These are phyloP conservation scores for Seiridium unicorne DNA, from an alignment of 2,329 filamentous ascomycete genomes.

Conservation along the genomic window DNA sequence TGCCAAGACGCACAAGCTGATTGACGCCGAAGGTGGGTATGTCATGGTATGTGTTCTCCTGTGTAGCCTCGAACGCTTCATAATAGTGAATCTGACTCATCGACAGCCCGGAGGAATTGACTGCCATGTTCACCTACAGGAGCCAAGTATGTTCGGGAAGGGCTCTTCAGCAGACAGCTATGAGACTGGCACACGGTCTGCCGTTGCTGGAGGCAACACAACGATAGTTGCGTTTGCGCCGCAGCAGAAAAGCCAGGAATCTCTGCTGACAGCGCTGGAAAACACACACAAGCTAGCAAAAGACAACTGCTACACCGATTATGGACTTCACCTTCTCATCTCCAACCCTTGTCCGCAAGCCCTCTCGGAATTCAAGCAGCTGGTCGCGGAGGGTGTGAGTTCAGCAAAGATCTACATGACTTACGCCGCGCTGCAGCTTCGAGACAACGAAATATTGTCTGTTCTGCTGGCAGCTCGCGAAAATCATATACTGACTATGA, in stretches of 20 bases:
- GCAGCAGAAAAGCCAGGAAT: conserved; percentile 37
- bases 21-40: conserved; percentile 41
- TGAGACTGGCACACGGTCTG: conserved; percentile 47
- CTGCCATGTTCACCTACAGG: conserved; percentile 37
- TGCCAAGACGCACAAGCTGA: conserved; percentile 27
- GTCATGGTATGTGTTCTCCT: conserved; percentile 29
- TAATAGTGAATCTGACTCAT: not conserved
- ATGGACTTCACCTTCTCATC: conserved; percentile 45
- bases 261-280: conserved; percentile 33
- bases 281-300: conserved; percentile 42
- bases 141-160: conserved; percentile 33
- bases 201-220: conserved; percentile 58
- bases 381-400: conserved; percentile 38
- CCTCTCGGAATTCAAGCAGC: conserved; percentile 37
- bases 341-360: conserved; percentile 36
- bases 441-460: conserved; percentile 47
- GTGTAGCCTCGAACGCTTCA: not conserved
- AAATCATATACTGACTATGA: conserved; percentile 48
- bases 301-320: conserved; percentile 43
- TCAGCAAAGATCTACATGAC: conserved; percentile 47
- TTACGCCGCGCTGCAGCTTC: conserved; percentile 45
- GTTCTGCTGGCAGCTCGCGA: conserved; percentile 45
- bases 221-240: conserved; percentile 58
- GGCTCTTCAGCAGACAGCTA: conserved; percentile 31
- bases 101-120: conserved; percentile 36